Evolutionary conservation across 2,329 filamentous ascomycete genomes (phyloP).

Genomic region (Ophiocordyceps camponoti-saundersi): DNA sequence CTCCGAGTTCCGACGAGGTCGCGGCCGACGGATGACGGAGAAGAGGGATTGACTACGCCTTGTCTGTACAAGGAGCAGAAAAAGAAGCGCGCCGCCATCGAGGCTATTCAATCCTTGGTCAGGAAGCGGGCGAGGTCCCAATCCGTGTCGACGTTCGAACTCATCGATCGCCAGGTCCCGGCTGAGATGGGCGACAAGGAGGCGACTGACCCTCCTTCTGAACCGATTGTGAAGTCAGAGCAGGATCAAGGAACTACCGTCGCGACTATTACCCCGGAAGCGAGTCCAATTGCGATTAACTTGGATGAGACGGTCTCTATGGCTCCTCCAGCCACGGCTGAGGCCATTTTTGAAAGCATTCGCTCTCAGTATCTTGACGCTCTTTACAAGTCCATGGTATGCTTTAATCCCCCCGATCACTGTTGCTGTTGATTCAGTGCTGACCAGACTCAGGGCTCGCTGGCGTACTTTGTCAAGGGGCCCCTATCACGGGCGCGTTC

Average conservation of each 20-base stretch:
- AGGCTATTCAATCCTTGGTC: slow-evolving; percentile 44
- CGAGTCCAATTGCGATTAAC: background rate
- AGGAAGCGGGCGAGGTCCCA: slow-evolving; percentile 30
- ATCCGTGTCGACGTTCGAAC: slow-evolving; percentile 20
- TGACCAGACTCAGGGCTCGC: slow-evolving; percentile 39
- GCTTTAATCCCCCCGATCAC: slow-evolving; percentile 4
- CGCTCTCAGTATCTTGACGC: slow-evolving; percentile 40
- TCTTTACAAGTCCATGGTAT: slow-evolving; percentile 45
- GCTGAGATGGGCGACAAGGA: slow-evolving; percentile 5
- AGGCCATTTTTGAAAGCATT: slow-evolving; percentile 39
- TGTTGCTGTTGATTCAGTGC: slow-evolving; percentile 13
- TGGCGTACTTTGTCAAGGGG: slow-evolving; percentile 74
- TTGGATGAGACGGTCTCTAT: slow-evolving; percentile 2
- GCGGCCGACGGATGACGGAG: slow-evolving; percentile 5
- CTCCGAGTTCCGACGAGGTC: slow-evolving; percentile 7
- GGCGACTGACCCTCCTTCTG: slow-evolving; percentile 3
- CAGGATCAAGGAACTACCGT: slow-evolving; percentile 1
- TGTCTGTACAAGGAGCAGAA: slow-evolving; percentile 31
- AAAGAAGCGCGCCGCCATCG: slow-evolving; percentile 41
- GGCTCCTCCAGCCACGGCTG: slow-evolving; percentile 22
- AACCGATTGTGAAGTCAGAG: slow-evolving; percentile 6
- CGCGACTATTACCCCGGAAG: background rate
- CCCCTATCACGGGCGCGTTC: slow-evolving; percentile 60
- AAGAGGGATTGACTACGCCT: slow-evolving; percentile 21
- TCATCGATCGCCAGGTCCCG: slow-evolving; percentile 7